Evolutionary conservation across 257 asterid species (phyloP).

Genomic region (Agastache rugosa): DNA sequence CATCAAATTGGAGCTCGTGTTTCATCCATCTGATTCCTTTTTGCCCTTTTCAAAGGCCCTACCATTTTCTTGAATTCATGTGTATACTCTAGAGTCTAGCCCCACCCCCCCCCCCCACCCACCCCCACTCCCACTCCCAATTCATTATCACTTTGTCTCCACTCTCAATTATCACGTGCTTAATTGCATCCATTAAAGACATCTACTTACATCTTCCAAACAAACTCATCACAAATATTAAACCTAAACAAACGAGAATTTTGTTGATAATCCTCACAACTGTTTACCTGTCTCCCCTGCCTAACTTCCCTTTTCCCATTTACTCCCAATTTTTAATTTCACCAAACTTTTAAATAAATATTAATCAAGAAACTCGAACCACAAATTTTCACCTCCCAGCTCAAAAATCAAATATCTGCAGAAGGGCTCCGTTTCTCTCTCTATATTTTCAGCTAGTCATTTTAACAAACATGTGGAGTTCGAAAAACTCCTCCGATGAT

Average conservation of each 20-base stretch:
- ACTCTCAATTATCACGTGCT: slow-evolving; percentile 49
- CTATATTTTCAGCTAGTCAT: neutral
- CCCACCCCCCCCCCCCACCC: neutral
- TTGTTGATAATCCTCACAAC: slow-evolving; percentile 14
- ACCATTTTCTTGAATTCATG: neutral
- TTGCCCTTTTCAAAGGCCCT: neutral
- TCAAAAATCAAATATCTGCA: neutral
- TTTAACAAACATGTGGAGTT: slow-evolving; percentile 45
- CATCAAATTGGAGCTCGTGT: neutral
- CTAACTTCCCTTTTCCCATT: slow-evolving; percentile 30
- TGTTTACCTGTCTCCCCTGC: slow-evolving; percentile 16
- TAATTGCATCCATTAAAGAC: slow-evolving; percentile 31
- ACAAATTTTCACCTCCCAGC: neutral
- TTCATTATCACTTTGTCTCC: neutral
- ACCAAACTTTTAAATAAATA: neutral
- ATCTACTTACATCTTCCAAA: neutral
- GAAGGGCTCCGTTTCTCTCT: neutral
- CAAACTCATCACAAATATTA: neutral
- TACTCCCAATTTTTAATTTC: neutral
- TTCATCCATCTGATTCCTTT: neutral
- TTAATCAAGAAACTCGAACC: slow-evolving; percentile 2
- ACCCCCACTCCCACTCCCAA: no score
- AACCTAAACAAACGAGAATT: slow-evolving; percentile 4
- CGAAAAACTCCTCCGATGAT: slow-evolving; percentile 27
- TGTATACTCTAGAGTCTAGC: neutral